phyloP scores from a whole-genome alignment of 1,284 basidiomycete genomes.

The Microbotryum scabiosae region DNA sequence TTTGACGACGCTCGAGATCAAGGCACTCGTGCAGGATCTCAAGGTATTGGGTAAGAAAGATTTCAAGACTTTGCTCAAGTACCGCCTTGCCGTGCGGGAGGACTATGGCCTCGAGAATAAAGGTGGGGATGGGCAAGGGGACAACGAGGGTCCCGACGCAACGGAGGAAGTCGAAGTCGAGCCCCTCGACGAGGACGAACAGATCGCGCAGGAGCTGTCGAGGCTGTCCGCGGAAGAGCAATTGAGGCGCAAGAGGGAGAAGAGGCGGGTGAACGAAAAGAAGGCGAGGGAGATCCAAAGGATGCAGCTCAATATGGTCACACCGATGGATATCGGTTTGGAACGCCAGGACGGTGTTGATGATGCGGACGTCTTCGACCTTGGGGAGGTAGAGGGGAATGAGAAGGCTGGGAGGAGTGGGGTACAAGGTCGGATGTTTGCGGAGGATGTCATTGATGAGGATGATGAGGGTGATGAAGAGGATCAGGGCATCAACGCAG shows the following conservation, averaged over 20 bases:
- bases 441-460: conserved; percentile 36
- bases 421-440: conserved; percentile 16
- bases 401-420: conserved; percentile 40
- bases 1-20: conserved; percentile 69
- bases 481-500: conserved; percentile 33
- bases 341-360: conserved; percentile 51
- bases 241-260: conserved; percentile 65
- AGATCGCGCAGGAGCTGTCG: conserved; percentile 73
- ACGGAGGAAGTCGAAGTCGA: conserved; percentile 71
- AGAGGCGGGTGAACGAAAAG: conserved; percentile 80
- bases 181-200: conserved; percentile 72
- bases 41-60: conserved; percentile 97
- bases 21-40: conserved; percentile 77
- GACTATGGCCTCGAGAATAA: conserved; percentile 77
- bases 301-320: conserved; percentile 96
- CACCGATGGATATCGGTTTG: conserved; percentile 87
- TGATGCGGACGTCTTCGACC: conserved; percentile 78
- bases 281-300: conserved; percentile 81
- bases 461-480: conserved; percentile 44
- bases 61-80: conserved; percentile 87
- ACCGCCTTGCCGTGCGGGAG: conserved; percentile 74
- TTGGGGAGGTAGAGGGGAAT: conserved; percentile 55
- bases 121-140: conserved; percentile 9
- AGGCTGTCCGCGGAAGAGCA: conserved; percentile 54
- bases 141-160: conserved; percentile 57